phyloP scores from a whole-genome alignment of 306 rosid genomes.

The Cucumis cinereus region DNA sequence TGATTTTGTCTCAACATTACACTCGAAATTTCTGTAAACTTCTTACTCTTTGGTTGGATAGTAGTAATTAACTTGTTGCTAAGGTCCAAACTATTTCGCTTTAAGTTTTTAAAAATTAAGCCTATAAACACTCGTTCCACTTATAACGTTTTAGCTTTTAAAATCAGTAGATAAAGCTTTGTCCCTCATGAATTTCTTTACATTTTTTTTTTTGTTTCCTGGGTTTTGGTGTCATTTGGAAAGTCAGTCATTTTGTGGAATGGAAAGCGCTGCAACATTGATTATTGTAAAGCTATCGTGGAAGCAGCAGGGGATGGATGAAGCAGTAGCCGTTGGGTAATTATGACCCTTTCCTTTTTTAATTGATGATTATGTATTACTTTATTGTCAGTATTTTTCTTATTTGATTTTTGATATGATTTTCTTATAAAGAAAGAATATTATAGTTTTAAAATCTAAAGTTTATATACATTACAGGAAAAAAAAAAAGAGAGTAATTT shows the following conservation, averaged over 20 bases:
- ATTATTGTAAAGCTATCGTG: neutral
- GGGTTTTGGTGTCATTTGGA: neutral
- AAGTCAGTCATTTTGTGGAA: neutral
- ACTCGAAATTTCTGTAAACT: neutral
- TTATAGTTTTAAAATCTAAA: neutral
- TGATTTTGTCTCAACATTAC: conserved; percentile 10
- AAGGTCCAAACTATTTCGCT: no score
- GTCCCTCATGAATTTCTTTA: neutral
- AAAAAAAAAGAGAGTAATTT: neutral
- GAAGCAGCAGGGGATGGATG: neutral
- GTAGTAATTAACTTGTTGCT: no score
- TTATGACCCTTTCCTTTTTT: neutral
- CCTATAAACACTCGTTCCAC: no score
- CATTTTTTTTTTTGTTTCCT: no score
- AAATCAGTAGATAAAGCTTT: neutral
- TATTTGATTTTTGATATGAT: neutral
- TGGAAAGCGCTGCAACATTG: neutral
- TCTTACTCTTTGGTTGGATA: neutral
- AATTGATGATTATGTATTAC: neutral
- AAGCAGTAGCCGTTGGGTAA: neutral
- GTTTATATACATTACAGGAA: neutral
- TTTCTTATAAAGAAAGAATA: neutral
- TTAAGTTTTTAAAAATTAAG: no score
- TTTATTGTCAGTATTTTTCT: neutral
- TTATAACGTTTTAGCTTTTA: no score